phyloP scores from a whole-genome alignment of 1,139 yeast species.

The Candida gigantensis region DNA sequence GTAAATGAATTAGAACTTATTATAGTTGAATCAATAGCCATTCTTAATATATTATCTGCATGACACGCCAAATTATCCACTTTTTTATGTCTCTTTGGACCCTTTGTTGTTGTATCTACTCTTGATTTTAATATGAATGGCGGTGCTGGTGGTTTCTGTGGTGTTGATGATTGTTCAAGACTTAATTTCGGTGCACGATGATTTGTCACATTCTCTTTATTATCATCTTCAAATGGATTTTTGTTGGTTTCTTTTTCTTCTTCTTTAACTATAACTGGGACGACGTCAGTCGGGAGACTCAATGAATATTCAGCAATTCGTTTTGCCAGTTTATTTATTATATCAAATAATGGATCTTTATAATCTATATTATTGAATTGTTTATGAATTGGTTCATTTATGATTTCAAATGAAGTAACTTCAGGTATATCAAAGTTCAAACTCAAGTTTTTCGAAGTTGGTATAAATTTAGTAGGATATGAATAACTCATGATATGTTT shows the following conservation, averaged over 20 bases:
- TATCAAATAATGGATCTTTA: constrained; percentile 31
- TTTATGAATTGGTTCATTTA: constrained; percentile 9
- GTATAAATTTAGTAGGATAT: constrained; percentile 20
- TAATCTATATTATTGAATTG: constrained; percentile 8
- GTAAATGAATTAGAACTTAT: constrained; percentile 42
- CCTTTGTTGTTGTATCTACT: too few relatives aligned
- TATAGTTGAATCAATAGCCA: constrained; percentile 54
- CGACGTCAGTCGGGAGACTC: constrained; percentile 16
- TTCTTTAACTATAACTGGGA: neutral
- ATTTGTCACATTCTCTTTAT: neutral
- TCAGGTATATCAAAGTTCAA: constrained; percentile 13
- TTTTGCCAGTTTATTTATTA: constrained; percentile 25
- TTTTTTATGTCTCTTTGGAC: neutral
- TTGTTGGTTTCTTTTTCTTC: constrained; percentile 1
- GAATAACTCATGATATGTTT: constrained; percentile 8
- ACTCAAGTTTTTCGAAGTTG: constrained; percentile 26
- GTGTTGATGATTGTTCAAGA: constrained; percentile 8
- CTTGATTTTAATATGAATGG: neutral
- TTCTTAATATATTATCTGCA: constrained; percentile 48
- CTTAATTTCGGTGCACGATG: neutral
- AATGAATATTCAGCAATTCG: constrained; percentile 20
- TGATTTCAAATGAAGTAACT: constrained; percentile 16
- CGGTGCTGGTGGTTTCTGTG: constrained; percentile 1
- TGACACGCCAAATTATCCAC: constrained; percentile 48
- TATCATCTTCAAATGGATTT: neutral